phyloP scores from a whole-genome alignment of 2,329 filamentous ascomycete species.

The Neonectria coccinea region DNA sequence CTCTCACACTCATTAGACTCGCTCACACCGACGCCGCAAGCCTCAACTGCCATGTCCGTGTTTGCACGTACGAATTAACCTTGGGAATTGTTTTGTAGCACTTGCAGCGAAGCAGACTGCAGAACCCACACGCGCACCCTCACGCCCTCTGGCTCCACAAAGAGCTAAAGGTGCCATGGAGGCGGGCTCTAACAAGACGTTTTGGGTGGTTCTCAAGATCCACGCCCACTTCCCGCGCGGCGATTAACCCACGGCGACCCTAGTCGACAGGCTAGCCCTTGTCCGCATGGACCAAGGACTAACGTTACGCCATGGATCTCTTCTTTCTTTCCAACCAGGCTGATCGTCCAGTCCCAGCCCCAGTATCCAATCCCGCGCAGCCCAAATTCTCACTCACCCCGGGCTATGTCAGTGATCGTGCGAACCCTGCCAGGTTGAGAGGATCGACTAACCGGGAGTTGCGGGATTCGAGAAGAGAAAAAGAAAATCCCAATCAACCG shows the following conservation, averaged over 20 bases:
- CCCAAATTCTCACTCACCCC: conserved; percentile 26
- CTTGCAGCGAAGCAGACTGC: conserved; percentile 4
- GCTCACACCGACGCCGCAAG: background rate
- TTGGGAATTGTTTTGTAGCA: background rate
- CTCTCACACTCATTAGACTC: background rate
- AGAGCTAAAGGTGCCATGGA: conserved; percentile 25
- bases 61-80: background rate
- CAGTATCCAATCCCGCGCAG: conserved; percentile 22
- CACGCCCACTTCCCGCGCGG: conserved; percentile 43
- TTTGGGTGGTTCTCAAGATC: conserved; percentile 38
- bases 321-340: conserved; percentile 4
- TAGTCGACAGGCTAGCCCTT: conserved; percentile 24
- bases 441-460: conserved; percentile 22
- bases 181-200: conserved; percentile 27
- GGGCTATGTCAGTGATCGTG: conserved; percentile 16
- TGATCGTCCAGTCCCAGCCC: conserved; percentile 13
- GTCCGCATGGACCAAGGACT: conserved; percentile 20
- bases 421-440: conserved; percentile 20
- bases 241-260: conserved; percentile 36
- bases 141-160: conserved; percentile 18
- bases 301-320: conserved; percentile 10
- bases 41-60: background rate
- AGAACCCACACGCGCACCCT: conserved; percentile 12
- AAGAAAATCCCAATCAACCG: conserved; percentile 29
- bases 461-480: conserved; percentile 34